Evolutionary conservation across 495 filamentous ascomycete genomes (phyloP), one percentile per base, ranked within the genome.

Genomic region (Collariella sp.): DNA sequence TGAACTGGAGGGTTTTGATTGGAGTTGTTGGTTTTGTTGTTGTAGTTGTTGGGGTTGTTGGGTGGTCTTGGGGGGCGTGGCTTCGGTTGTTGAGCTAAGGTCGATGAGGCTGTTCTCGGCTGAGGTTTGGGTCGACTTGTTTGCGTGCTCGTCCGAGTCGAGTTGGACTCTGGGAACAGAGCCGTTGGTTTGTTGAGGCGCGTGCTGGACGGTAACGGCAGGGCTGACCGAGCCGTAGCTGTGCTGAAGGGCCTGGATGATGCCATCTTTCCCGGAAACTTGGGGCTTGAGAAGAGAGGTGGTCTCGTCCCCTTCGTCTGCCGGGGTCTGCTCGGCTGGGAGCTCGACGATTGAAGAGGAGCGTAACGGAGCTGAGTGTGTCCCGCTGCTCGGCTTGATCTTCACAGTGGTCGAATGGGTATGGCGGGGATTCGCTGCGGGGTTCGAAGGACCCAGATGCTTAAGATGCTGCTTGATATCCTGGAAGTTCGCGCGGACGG

Each of bases 331-430:
- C n/a, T 51, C 39, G 13, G 56, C 46, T 6, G 57, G 44, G 2
- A 45, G 35, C n/a, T 62, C 63, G 11, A 49, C 33, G 9, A 61
- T 39, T 0, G 68, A 67, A 22, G 52, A 55, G 15, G 67, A 46
- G n/a, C 59, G 64, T 36, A 57, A 60, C 20, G 64, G 66, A 15
- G 54, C 29, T 15, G 36, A 34, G 18, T 50, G 24, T 40, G 22
- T 15, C 16, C 52, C 34, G 49, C 53, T 46, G 16, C 79, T 82
- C 7, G 81, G 82, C 69, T 96, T 96, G 69, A 95, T 91, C 69
- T 96, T 96, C 46, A 98, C 90, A 12, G 82, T 84, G 31, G 84
- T 84, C 54, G 89, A 91, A n/a, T 84, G 83, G 2, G 93, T 96
- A 50, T 79, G 74, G 56, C 86, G 83, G 3, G 93, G 93, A 34